These are phyloP conservation scores for Penicillium daleae DNA, from an alignment of 495 filamentous ascomycete genomes.

Conservation along the genomic window DNA sequence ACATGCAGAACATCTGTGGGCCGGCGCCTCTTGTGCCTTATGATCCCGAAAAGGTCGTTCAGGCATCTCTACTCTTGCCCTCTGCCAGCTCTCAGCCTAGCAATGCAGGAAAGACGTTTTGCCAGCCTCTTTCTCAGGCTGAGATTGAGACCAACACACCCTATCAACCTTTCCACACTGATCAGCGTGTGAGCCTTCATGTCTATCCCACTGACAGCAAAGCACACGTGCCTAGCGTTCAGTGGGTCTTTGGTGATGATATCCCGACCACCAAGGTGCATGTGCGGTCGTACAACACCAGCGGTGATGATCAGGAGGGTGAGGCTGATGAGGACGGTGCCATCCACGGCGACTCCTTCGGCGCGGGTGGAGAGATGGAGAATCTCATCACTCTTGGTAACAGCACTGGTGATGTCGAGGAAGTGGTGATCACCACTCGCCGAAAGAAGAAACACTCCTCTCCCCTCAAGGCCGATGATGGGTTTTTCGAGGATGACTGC, in stretches of 20 bases:
- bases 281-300: slow-evolving; percentile 51
- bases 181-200: slow-evolving; percentile 73
- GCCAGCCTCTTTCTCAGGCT: slow-evolving; percentile 71
- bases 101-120: slow-evolving; percentile 35
- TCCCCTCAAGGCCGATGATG: slow-evolving; percentile 64
- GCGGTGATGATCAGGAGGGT: slow-evolving; percentile 55
- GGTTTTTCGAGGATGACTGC: slow-evolving; percentile 93
- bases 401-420: slow-evolving; percentile 69
- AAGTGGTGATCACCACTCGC: slow-evolving; percentile 80
- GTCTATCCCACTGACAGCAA: slow-evolving; percentile 50
- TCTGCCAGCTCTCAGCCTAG: slow-evolving; percentile 38
- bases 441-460: slow-evolving; percentile 58
- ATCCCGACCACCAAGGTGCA: slow-evolving; percentile 66
- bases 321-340: slow-evolving; percentile 48
- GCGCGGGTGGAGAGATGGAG: slow-evolving; percentile 52
- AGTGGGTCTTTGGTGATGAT: slow-evolving; percentile 74
- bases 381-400: slow-evolving; percentile 56
- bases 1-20: slow-evolving; percentile 40
- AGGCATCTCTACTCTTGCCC: slow-evolving; percentile 41
- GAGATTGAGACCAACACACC: slow-evolving; percentile 93
- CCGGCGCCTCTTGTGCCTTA: slow-evolving; percentile 39
- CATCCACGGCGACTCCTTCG: slow-evolving; percentile 41
- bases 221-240: slow-evolving; percentile 34
- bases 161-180: slow-evolving; percentile 90
- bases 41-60: slow-evolving; percentile 33